Conservation (phyloP, 2,329 filamentous ascomycete genomes). For the Sarocladium brachiariae region DNA sequence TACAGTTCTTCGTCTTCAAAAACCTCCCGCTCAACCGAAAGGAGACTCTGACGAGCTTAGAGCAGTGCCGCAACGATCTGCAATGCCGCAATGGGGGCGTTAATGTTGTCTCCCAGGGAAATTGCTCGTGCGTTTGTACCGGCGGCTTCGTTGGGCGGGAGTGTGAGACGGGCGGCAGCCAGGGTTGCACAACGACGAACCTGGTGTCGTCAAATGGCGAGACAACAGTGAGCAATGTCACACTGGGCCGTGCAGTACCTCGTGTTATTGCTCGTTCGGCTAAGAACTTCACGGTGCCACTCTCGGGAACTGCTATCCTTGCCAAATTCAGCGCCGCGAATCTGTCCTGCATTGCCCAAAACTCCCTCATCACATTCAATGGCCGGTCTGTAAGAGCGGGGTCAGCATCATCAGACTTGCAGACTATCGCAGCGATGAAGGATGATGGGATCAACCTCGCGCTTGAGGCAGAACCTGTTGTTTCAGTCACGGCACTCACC, state of each 20-base stretch:
- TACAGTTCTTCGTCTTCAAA: slow-evolving; percentile 56
- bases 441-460: background rate
- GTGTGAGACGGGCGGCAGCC: slow-evolving; percentile 39
- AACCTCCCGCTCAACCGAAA: slow-evolving; percentile 30
- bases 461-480: background rate
- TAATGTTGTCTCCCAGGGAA: slow-evolving; percentile 58
- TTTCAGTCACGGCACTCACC: background rate
- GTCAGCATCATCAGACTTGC: slow-evolving; percentile 17
- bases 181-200: slow-evolving; percentile 48
- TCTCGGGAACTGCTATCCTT: slow-evolving; percentile 63
- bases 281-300: slow-evolving; percentile 66
- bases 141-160: slow-evolving; percentile 70
- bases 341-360: slow-evolving; percentile 77
- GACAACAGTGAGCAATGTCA: slow-evolving; percentile 55
- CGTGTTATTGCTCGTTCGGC: slow-evolving; percentile 60
- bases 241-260: slow-evolving; percentile 72
- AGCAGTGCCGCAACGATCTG: slow-evolving; percentile 53
- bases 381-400: slow-evolving; percentile 38
- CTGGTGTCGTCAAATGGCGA: slow-evolving; percentile 32
- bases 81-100: slow-evolving; percentile 76
- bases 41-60: slow-evolving; percentile 30
- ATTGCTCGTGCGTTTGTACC: slow-evolving; percentile 81
- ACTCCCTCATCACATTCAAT: slow-evolving; percentile 80
- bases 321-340: slow-evolving; percentile 68
- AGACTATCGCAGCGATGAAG: background rate